A percentile compares a stretch with the other conserved stretches of the same genome.
phyloP scores from a whole-genome alignment of 305 asterid genomes.

The Plantago coronopus region DNA sequence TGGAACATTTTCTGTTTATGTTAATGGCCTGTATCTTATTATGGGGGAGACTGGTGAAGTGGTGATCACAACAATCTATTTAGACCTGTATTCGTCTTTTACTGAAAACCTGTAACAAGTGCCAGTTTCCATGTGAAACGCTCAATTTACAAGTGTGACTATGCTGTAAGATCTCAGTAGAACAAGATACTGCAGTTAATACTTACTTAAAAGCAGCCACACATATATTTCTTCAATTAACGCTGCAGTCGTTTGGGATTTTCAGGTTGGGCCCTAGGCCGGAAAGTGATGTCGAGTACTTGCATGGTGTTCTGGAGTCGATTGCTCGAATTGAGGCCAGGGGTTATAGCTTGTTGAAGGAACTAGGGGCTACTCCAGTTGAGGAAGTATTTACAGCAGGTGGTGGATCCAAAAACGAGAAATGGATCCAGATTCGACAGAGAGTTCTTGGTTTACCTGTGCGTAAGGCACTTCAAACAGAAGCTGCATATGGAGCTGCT shows the following conservation, averaged over 20 bases:
- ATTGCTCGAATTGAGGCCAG: conserved; percentile 92
- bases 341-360: conserved; percentile 68
- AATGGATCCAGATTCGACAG: conserved; percentile 77
- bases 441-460: conserved; percentile 81
- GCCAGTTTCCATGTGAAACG: too few relatives aligned
- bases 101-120: too few relatives aligned
- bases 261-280: conserved; percentile 86
- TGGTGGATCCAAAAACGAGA: conserved; percentile 78
- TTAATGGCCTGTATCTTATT: too few relatives aligned
- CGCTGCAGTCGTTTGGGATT: neutral
- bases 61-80: too few relatives aligned
- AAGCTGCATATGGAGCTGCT: conserved; percentile 97
- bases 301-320: conserved; percentile 87
- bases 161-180: too few relatives aligned
- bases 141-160: too few relatives aligned
- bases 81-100: too few relatives aligned
- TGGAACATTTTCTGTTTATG: neutral
- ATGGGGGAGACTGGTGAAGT: neutral
- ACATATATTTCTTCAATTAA: too few relatives aligned
- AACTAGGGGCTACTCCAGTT: conserved; percentile 79
- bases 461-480: conserved; percentile 63
- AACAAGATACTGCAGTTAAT: too few relatives aligned
- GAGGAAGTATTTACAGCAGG: conserved; percentile 87
- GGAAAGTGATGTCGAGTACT: conserved; percentile 58
- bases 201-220: too few relatives aligned